Conservation (phyloP, 78 protist genomes). For the Polysphondylium violaceum region DNA sequence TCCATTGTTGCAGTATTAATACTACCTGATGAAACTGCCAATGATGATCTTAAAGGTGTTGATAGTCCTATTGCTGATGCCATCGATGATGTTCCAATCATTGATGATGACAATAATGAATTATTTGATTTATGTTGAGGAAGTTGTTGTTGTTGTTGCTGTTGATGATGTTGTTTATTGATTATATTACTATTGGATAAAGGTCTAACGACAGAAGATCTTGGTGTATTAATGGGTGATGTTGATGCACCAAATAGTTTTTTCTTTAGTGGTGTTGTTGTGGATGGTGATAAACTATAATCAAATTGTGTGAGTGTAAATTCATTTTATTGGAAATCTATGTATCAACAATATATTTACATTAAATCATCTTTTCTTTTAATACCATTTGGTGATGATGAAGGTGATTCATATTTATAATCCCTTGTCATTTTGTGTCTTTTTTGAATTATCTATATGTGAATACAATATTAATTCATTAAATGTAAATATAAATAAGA, state of each 20-base stretch:
- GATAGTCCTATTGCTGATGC: background rate
- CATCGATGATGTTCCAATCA: background rate
- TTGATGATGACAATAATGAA: background rate
- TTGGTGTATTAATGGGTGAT: background rate
- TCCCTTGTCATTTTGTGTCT: no score
- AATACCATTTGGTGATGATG: constrained; percentile 11
- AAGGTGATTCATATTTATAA: constrained; percentile 1
- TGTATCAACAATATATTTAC: background rate
- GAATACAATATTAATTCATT: no score
- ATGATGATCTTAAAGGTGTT: background rate
- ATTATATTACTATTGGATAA: background rate
- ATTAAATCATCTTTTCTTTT: background rate
- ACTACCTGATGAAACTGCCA: background rate
- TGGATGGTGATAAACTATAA: background rate
- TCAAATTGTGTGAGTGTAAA: background rate
- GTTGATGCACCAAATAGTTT: constrained; percentile 10
- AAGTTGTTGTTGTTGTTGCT: no score
- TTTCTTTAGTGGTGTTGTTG: constrained; percentile 17
- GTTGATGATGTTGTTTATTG: background rate
- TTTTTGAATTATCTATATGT: no score
- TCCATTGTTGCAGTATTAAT: background rate
- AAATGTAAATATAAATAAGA: no score
- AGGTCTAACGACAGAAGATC: background rate
- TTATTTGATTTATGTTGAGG: background rate
- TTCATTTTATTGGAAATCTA: background rate